Evolutionary conservation across 441 rosid species (phyloP).

Genomic region (Kokia cookei): DNA sequence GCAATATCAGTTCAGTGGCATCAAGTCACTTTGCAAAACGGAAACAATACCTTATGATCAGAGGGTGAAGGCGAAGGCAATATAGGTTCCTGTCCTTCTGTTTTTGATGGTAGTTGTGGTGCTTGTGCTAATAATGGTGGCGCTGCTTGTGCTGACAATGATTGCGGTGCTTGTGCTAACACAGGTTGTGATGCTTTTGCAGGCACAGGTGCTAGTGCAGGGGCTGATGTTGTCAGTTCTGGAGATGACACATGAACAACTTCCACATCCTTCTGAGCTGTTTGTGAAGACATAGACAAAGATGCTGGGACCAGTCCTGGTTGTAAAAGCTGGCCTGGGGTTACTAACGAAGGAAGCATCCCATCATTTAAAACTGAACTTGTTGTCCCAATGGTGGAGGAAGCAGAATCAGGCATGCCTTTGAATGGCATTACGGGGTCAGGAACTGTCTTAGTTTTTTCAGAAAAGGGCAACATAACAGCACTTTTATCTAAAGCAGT

Average conservation of each 20-base stretch:
- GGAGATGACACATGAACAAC: conserved; percentile 22
- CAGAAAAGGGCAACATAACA: conserved; percentile 7
- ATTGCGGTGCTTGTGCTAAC: conserved; percentile 3
- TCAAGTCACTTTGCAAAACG: not conserved
- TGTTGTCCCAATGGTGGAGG: conserved; percentile 6
- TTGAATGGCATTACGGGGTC: conserved; percentile 20
- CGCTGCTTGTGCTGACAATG: conserved; percentile 4
- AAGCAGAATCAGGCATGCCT: conserved; percentile 17
- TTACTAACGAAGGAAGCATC: conserved; percentile 26
- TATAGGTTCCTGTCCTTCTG: conserved; percentile 24
- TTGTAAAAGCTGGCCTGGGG: conserved; percentile 39
- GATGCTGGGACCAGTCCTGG: conserved; percentile 18
- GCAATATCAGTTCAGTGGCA: not conserved
- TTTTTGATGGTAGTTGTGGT: not conserved
- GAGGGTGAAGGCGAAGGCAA: conserved; percentile 32
- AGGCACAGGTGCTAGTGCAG: conserved; percentile 1
- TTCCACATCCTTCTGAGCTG: conserved; percentile 34
- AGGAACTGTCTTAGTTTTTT: conserved; percentile 12
- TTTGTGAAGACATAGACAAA: conserved; percentile 21
- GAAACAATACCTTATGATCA: conserved; percentile 27
- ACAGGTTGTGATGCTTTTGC: conserved; percentile 6
- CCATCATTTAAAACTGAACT: conserved; percentile 17
- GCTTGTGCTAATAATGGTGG: conserved; percentile 3
- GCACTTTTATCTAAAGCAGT: conserved; percentile 14
- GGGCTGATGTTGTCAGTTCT: conserved; percentile 9